phyloP scores from a whole-genome alignment of 768 basidiomycete species.

The Tricholoma hemisulphureum region DNA sequence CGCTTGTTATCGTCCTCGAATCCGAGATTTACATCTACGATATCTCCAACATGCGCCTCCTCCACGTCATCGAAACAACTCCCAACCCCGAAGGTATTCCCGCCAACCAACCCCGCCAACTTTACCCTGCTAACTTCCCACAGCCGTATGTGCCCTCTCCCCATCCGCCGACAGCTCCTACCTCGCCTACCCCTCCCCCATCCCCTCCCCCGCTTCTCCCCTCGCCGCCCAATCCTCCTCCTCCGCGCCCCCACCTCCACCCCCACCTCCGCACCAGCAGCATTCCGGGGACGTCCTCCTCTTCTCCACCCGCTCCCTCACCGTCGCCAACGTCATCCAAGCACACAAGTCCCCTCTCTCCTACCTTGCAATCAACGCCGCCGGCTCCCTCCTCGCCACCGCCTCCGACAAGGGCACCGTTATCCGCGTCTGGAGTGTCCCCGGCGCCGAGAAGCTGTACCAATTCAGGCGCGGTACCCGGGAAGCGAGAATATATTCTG shows the following conservation, averaged over 20 bases:
- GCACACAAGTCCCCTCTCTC: constrained; percentile 96
- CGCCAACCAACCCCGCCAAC: neutral
- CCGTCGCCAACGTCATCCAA: constrained; percentile 92
- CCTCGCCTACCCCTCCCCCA: constrained; percentile 94
- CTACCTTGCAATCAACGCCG: constrained; percentile 78
- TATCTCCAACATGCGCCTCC: constrained; percentile 95
- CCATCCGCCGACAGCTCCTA: constrained; percentile 92
- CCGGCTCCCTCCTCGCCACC: constrained; percentile 89
- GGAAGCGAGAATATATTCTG: constrained; percentile 79
- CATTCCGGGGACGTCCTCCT: constrained; percentile 87
- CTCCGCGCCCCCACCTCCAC: constrained; percentile 35
- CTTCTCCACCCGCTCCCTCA: constrained; percentile 89
- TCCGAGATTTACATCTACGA: constrained; percentile 99
- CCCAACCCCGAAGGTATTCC: constrained; percentile 87
- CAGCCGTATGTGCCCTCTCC: constrained; percentile 93
- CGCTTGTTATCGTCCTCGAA: constrained; percentile 93
- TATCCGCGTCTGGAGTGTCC: constrained; percentile 91
- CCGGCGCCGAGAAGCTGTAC: constrained; percentile 89
- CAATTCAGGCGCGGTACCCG: constrained; percentile 92
- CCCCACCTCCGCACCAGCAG: constrained; percentile 28
- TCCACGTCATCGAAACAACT: constrained; percentile 96
- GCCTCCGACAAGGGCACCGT: constrained; percentile 95
- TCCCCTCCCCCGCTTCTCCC: constrained; percentile 75
- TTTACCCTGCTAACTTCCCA: constrained; percentile 2
- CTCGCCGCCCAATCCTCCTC: constrained; percentile 41